phyloP scores from a whole-genome alignment of 306 rosid species.

The Corylus avellana region DNA sequence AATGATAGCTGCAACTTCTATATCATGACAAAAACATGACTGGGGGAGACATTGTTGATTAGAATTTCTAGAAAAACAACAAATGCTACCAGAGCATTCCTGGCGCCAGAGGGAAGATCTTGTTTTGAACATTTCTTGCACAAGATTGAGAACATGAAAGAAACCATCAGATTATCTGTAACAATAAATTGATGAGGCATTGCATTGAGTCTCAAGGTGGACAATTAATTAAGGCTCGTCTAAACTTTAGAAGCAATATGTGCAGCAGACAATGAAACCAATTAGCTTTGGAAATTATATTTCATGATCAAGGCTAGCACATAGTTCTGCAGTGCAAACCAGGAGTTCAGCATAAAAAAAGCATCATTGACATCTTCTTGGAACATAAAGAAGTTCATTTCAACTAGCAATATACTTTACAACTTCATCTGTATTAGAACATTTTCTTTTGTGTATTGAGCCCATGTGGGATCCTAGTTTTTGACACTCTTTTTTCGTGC shows the following conservation, averaged over 20 bases:
- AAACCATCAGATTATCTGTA: not conserved
- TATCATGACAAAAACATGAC: not conserved
- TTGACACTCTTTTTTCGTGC: slow-evolving; percentile 14
- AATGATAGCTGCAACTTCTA: not conserved
- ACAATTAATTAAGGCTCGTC: not conserved
- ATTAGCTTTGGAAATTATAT: not conserved
- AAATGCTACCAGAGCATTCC: not conserved
- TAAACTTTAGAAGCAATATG: not conserved
- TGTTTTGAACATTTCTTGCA: not conserved
- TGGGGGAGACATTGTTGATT: not conserved
- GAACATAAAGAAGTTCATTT: not conserved
- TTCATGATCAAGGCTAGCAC: not conserved
- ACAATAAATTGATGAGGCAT: not conserved
- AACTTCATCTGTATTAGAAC: not conserved
- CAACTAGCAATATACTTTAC: not conserved
- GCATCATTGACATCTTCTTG: not conserved
- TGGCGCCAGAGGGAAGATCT: not conserved
- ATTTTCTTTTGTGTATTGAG: slow-evolving; percentile 4
- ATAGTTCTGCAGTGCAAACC: not conserved
- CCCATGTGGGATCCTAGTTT: not conserved
- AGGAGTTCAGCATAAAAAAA: not conserved
- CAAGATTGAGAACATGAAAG: not conserved
- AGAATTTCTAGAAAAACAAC: not conserved
- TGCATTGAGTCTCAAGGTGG: not conserved
- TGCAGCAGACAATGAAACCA: not conserved